Evolutionary conservation across 129 eudicot genomes (phyloP), one percentile per base, ranked within the genome.

Genomic region (Artemisia annua): DNA sequence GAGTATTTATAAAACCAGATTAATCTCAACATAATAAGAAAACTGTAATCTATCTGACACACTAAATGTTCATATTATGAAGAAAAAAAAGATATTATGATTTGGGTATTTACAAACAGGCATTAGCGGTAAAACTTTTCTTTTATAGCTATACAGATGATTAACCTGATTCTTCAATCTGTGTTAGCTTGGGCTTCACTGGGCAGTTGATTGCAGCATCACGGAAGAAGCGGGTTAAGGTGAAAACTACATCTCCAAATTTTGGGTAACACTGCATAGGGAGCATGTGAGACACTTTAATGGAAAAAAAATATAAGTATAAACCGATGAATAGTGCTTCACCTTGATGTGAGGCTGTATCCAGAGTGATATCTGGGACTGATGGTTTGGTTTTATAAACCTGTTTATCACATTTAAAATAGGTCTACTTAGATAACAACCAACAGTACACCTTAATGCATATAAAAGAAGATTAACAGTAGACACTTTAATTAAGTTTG

Each of bases 281-380:
- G 60, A 77, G 55, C 67, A 70, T 54, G 67, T 73, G 66, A 78
- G 70, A 46, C 30, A 51, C 28, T 48, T 48, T 59, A 75, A 60
- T 4, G 32, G 19, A 15, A 10, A 48, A 48, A 58, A 26, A n/a
- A n/a, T 6, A 43, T 7, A 19, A 48, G 19, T 63, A 56, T 35
- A 54, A 63, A 78, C 14, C 16, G 26, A 46, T 55, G 15, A 18
- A 79, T 48, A 55, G 46, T 7, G 46, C 46, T 28, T 66, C 28
- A 94, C 98, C 91, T 87, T 90, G 67, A 90, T 81, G 79, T 86
- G 93, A 69, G 98, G 98, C 76, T 86, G 97, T 78, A 94, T 94
- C 98, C 98, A 94, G 63, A 46, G 83, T 63, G 98, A 94, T 74
- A 94, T 82, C 73, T 94, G 98, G 46, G 98, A 84, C 82, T 88